These are phyloP conservation scores for Apocynum venetum DNA, from an alignment of 257 asterid genomes.

Conservation along the genomic window DNA sequence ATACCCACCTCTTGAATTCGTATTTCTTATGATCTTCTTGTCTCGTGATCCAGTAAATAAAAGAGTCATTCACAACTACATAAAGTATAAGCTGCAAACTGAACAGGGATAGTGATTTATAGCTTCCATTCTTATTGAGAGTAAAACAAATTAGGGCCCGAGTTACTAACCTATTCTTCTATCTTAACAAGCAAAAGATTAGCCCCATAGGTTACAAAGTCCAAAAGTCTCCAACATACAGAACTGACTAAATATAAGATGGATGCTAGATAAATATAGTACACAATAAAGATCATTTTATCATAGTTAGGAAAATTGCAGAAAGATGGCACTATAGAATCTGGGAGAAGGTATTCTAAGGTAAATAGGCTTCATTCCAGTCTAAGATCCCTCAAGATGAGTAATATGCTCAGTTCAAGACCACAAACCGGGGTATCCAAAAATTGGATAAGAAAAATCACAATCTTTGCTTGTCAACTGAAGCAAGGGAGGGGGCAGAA, in stretches of 20 bases:
- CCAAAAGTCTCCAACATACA: neutral
- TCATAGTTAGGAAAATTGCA: neutral
- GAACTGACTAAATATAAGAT: neutral
- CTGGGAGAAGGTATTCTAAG: neutral
- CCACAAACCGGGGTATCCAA: conserved; percentile 2
- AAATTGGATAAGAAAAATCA: conserved; percentile 9
- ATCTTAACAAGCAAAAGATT: neutral
- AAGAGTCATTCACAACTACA: neutral
- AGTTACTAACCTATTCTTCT: neutral
- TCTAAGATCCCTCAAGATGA: conserved; percentile 4
- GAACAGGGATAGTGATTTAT: neutral
- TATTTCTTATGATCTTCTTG: neutral
- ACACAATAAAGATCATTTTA: too few species aligned
- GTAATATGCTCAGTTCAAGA: conserved; percentile 10
- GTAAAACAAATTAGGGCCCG: neutral
- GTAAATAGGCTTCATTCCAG: conserved; percentile 11
- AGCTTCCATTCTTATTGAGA: neutral
- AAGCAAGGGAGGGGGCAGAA: neutral
- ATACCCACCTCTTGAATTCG: too few species aligned
- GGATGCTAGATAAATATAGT: neutral
- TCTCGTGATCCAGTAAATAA: neutral
- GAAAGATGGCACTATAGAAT: neutral
- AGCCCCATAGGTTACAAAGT: neutral
- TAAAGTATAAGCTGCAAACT: too few species aligned
- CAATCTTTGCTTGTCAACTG: conserved; percentile 5